A percentile compares a stretch with the other conserved stretches of the same genome.
Evolutionary conservation across 306 rosid genomes (phyloP).

Genomic region (Cicer arietinum): DNA sequence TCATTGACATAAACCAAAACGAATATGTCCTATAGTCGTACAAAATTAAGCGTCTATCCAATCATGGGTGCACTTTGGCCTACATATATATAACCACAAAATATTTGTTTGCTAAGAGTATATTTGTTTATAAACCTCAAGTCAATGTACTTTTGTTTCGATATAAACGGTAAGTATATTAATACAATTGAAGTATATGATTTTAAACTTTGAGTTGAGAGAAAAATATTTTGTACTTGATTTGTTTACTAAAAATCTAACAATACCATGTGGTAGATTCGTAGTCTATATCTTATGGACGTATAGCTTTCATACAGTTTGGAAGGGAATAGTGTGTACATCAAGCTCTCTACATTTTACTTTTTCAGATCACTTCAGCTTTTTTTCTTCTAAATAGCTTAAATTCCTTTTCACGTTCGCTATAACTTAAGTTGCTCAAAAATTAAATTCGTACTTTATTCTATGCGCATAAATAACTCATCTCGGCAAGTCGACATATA

Average conservation of each 20-base stretch:
- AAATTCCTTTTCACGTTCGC: slow-evolving; percentile 46
- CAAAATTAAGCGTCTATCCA: slow-evolving; percentile 51
- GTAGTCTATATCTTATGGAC: slow-evolving; percentile 48
- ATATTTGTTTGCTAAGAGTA: slow-evolving; percentile 38
- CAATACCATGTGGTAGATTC: slow-evolving; percentile 90
- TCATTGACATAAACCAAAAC: slow-evolving; percentile 31
- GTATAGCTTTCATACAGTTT: slow-evolving; percentile 52
- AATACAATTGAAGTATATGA: slow-evolving; percentile 41
- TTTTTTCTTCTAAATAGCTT: slow-evolving; percentile 43
- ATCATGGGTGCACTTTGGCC: slow-evolving; percentile 50
- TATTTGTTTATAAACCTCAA: slow-evolving; percentile 42
- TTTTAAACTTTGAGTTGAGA: slow-evolving; percentile 46
- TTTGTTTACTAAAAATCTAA: slow-evolving; percentile 54
- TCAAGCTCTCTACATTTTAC: slow-evolving; percentile 49
- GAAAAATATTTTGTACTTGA: slow-evolving; percentile 66
- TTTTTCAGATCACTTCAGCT: slow-evolving; percentile 46
- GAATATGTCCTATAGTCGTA: slow-evolving; percentile 48
- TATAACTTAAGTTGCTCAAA: slow-evolving; percentile 30
- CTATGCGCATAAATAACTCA: slow-evolving; percentile 23
- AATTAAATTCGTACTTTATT: slow-evolving; percentile 51
- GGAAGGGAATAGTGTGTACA: slow-evolving; percentile 69
- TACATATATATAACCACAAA: slow-evolving; percentile 40
- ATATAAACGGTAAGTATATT: slow-evolving; percentile 41
- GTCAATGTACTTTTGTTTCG: slow-evolving; percentile 49
- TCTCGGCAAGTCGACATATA: neutral